A percentile compares a stretch with the other conserved stretches of the same genome.
phyloP scores from a whole-genome alignment of 2,329 filamentous ascomycete genomes.

The Penicillium sp. region DNA sequence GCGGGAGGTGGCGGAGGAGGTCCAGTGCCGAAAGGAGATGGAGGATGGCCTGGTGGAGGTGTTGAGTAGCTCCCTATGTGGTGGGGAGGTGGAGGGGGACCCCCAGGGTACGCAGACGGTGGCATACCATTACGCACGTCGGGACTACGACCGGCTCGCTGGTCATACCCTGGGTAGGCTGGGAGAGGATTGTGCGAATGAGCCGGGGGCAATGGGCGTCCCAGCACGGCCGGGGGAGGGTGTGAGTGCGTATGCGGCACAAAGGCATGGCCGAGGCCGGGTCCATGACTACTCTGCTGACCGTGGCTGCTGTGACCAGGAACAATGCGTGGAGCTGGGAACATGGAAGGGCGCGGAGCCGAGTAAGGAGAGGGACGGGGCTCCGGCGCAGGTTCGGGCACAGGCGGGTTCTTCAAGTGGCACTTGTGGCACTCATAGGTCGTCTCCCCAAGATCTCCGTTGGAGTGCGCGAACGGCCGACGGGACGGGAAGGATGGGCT shows the following conservation, averaged over 20 bases:
- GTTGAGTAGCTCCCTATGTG: conserved; percentile 54
- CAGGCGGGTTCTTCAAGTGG: conserved; percentile 48
- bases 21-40: conserved; percentile 35
- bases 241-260: conserved; percentile 29
- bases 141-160: conserved; percentile 34
- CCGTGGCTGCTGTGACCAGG: background rate
- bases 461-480: conserved; percentile 25
- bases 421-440: conserved; percentile 77
- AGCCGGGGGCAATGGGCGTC: conserved; percentile 31
- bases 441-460: conserved; percentile 34
- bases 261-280: conserved; percentile 28
- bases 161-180: conserved; percentile 41
- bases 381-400: conserved; percentile 38
- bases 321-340: conserved; percentile 33
- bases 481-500: conserved; percentile 31
- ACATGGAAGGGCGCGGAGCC: conserved; percentile 33
- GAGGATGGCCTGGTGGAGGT: conserved; percentile 31
- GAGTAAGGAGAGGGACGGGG: conserved; percentile 37
- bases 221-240: conserved; percentile 23
- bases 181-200: conserved; percentile 30
- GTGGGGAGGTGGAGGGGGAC: conserved; percentile 53
- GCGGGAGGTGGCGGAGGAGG: conserved; percentile 38
- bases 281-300: background rate
- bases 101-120: conserved; percentile 35
- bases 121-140: conserved; percentile 39